Base-by-base conservation (phyloP, 306 rosid species). In the Astragalus glycyphyllos region DNA sequence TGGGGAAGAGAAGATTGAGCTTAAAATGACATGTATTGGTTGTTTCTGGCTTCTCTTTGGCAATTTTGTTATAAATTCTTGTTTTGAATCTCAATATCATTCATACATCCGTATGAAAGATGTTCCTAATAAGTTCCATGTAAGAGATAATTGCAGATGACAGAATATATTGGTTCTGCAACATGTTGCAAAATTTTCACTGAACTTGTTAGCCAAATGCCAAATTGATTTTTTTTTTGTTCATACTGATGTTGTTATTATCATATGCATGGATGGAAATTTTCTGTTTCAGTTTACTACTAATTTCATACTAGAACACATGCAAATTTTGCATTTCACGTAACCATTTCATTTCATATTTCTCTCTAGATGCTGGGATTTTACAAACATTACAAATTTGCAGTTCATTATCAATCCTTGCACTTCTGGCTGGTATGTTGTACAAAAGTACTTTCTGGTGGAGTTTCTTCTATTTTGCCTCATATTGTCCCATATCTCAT, bases 371-470 rank as follows among this genome's bases (percentile, higher is more conserved):
- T 91, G 99, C 81, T 87, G 71, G 92, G 96, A 17, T 91, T 91
- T 83, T 95, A 86, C 75, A 87, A 68, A 78, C 95, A 95, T 83
- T 76, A 72, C 76, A 95, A 91, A 86, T 80, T 91, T 37, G 96
- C 80, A 26, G 83, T 89, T 89, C 99, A 95, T 87, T 85, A 80
- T 72, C 99, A 91, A 20, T 85, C 99, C 64, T 75, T 91, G 72
- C 71, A 78, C 23, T 95, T 95, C 83, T 95, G 96, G 99, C 91
- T 95, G 96, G 99, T 95, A 91, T 16, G 87, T 72, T 75, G 58
- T 64, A 11, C 53, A 46, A 4, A 34, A 46, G 26, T 58, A 11
- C 26, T 64, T 5, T 75, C 57, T 50, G 13, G 49, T 37, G 16
- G 34, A 56, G 37, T 63, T 68, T 17, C 37, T n/a, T 68, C 31